phyloP scores from a whole-genome alignment of 192 early-diverging fungal genomes.

The Linnemannia schmuckeri region DNA sequence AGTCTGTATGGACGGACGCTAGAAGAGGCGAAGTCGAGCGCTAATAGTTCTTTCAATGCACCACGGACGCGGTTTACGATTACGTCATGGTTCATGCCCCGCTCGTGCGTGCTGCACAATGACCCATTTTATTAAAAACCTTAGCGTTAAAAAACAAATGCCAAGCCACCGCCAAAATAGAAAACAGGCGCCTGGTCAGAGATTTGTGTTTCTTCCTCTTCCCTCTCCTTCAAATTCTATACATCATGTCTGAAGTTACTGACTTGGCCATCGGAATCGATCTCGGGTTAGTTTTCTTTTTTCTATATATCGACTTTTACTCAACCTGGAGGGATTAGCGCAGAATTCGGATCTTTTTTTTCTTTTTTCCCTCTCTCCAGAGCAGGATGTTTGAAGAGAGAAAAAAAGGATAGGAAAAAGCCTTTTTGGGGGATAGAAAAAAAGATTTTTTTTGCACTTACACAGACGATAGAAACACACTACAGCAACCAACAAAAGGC shows the following conservation, averaged over 20 bases:
- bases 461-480: not conserved
- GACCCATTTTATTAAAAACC: not conserved
- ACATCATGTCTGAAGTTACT: conserved; percentile 59
- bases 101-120: not conserved
- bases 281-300: conserved; percentile 48
- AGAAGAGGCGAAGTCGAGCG: no score
- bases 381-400: not conserved
- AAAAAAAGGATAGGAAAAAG: not conserved
- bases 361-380: not conserved
- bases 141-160: not conserved
- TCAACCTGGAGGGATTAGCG: not conserved
- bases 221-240: conserved; percentile 52
- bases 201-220: conserved; percentile 38
- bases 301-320: not conserved
- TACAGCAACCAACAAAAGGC: not conserved
- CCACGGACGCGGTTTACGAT: no score
- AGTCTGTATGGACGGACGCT: no score
- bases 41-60: no score
- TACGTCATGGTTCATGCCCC: not conserved
- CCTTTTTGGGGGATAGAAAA: not conserved
- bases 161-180: conserved; percentile 5
- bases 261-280: conserved; percentile 60
- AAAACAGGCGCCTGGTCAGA: conserved; percentile 2
- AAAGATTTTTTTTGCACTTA: not conserved
- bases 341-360: not conserved